Percentiles rank a stretch among this genome's conserved stretches.
Conservation (phyloP, 108 stramenopile species). For the Aureococcus anophagefferens region DNA sequence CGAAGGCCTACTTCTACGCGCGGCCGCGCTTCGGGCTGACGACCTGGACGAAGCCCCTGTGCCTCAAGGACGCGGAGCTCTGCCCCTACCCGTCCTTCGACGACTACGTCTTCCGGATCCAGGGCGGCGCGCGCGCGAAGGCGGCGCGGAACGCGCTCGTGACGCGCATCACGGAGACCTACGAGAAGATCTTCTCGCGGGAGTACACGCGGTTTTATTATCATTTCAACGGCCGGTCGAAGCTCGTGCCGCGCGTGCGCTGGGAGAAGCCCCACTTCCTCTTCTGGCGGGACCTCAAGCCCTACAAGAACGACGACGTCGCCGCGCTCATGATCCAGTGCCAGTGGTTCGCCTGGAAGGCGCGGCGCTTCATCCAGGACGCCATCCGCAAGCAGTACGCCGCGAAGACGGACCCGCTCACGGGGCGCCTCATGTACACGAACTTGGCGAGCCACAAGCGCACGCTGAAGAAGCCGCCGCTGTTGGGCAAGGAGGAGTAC, state of each 20-base stretch:
- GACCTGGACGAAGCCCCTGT: not conserved
- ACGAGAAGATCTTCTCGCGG: not conserved
- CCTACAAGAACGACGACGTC: not conserved
- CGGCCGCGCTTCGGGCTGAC: too few relatives aligned
- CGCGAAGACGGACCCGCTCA: not conserved
- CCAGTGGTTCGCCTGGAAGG: not conserved
- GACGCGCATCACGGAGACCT: not conserved
- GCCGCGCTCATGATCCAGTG: not conserved
- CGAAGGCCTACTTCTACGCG: not conserved
- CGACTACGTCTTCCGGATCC: not conserved
- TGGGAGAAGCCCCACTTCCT: not conserved
- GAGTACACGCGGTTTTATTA: not conserved
- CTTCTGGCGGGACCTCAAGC: not conserved
- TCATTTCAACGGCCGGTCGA: not conserved
- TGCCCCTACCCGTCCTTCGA: not conserved
- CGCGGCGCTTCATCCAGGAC: not conserved
- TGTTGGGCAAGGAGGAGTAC: not conserved
- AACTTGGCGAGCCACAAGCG: not conserved
- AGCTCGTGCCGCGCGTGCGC: not conserved
- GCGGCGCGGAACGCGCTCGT: not conserved
- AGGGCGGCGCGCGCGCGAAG: not conserved
- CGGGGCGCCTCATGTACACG: not conserved
- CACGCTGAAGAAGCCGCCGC: not conserved
- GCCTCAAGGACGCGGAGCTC: not conserved
- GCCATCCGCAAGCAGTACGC: not conserved